Base-by-base conservation (phyloP, 2,329 filamentous ascomycete species). In the Aspergillus glaucus region DNA sequence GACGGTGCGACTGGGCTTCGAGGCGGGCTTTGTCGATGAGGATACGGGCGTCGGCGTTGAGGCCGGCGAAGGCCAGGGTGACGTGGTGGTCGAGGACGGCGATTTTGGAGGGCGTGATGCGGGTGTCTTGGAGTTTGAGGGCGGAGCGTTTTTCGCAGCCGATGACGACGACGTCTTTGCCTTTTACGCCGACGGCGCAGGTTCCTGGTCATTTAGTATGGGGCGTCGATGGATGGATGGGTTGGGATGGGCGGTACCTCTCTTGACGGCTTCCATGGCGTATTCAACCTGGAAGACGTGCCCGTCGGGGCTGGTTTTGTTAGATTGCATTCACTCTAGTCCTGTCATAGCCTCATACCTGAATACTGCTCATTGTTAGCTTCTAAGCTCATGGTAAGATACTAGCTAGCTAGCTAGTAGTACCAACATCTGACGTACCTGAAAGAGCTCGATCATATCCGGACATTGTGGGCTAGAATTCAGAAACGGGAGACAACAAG, bases 201-300 rank as follows among this genome's bases (percentile, higher is more conserved):
- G 93, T 98, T 75, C 90, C 89, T 95, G 59, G 5, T 17, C 19
- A n/a, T 8, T 48, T 54, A 50, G 57, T 49, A 58, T 51, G 57
- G 39, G 44, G n/a, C 15, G 15, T 51, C 47, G 34, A 44, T 15
- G 15, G 45, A 32, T 39, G 50, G 50, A 57, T 53, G 54, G 43
- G 50, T 41, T 28, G 47, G 39, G 43, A 45, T 49, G 40, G 30
- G 47, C 36, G 44, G 46, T 76, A 93, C 92, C 93, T 89, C 93
- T 79, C 80, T 98, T 98, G 60, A 98, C 93, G 60, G 93, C 93
- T 77, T 98, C 93, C 60, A 95, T 87, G 49, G 93, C 93, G 81
- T 98, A 98, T 80, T 98, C 93, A 66, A 98, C 93, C 75, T 98
- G 93, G 77, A 98, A 98, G 65, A 98, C 93, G 78, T 98, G 93